phyloP scores from a whole-genome alignment of 148 eudicot genomes.

The Fagopyrum homotropicum region DNA sequence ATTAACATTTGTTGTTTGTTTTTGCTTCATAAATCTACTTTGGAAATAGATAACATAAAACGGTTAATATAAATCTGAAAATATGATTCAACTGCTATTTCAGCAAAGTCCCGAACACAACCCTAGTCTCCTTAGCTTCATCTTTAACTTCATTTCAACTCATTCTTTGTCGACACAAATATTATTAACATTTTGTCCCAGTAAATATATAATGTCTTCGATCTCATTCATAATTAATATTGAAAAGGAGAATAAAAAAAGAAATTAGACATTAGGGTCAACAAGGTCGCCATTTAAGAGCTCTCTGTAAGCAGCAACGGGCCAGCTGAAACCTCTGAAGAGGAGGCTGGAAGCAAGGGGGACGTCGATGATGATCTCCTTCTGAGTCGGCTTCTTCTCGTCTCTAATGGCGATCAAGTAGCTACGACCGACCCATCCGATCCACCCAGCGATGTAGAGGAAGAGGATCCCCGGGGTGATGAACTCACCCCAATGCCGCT shows the following conservation, averaged over 20 bases:
- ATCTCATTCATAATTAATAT: no score
- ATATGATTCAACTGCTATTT: no score
- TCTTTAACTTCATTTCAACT: no score
- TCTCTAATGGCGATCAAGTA: constrained; percentile 87
- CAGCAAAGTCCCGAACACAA: no score
- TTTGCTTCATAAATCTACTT: no score
- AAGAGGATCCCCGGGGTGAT: constrained; percentile 83
- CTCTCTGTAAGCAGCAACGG: constrained; percentile 95
- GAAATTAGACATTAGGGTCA: constrained; percentile 42
- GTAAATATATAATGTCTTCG: no score
- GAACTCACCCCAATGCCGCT: constrained; percentile 97
- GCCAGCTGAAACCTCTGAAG: constrained; percentile 91
- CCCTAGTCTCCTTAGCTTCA: no score
- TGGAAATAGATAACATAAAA: no score
- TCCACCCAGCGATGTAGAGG: constrained; percentile 95
- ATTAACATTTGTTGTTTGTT: no score
- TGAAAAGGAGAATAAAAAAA: not conserved
- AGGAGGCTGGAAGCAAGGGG: constrained; percentile 66
- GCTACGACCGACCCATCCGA: constrained; percentile 98
- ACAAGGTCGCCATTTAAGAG: constrained; percentile 72
- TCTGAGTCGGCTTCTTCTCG: constrained; percentile 85
- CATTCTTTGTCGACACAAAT: no score
- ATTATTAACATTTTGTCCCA: no score
- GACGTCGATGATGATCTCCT: constrained; percentile 94
- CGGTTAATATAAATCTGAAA: no score